Evolutionary conservation across 2,329 filamentous ascomycete species (phyloP).

Genomic region (Calonectria hawksworthii): DNA sequence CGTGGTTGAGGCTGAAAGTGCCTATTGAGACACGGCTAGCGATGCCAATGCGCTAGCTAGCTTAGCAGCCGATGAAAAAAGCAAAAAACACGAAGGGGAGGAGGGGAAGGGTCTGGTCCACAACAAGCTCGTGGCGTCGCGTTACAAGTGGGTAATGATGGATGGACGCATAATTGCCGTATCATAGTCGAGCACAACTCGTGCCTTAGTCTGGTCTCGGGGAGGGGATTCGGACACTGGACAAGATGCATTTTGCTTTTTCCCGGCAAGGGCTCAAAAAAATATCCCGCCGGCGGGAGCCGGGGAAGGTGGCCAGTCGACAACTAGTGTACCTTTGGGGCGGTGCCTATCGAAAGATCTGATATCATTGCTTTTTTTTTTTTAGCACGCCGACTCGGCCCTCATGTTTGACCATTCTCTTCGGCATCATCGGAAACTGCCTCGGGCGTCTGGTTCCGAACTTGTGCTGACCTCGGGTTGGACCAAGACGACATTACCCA

Average conservation of each 20-base stretch:
- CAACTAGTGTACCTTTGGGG: constrained; percentile 4
- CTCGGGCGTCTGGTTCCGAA: constrained; percentile 4
- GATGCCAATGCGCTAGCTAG: constrained; percentile 39
- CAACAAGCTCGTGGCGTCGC: constrained; percentile 43
- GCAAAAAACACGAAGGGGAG: constrained; percentile 24
- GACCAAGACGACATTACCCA: constrained; percentile 1
- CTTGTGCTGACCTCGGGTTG: constrained; percentile 16
- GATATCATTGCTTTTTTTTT: not conserved
- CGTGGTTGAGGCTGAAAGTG: constrained; percentile 45
- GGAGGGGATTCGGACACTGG: constrained; percentile 9
- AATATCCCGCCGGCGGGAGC: constrained; percentile 7
- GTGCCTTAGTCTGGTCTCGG: constrained; percentile 23
- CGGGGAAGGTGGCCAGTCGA: not conserved
- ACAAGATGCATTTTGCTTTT: constrained; percentile 23
- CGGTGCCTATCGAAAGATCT: constrained; percentile 3
- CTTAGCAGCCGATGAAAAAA: constrained; percentile 38
- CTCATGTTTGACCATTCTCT: not conserved
- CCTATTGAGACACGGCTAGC: constrained; percentile 32
- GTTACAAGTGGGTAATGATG: constrained; percentile 36
- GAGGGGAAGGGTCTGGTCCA: constrained; percentile 37
- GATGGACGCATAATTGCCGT: constrained; percentile 34
- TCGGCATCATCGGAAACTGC: constrained; percentile 21
- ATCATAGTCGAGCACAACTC: constrained; percentile 20
- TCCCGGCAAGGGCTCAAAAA: constrained; percentile 20
- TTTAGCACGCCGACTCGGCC: not conserved